Evolutionary conservation across 495 filamentous ascomycete genomes (phyloP).

Genomic region (Neurospora africana): DNA sequence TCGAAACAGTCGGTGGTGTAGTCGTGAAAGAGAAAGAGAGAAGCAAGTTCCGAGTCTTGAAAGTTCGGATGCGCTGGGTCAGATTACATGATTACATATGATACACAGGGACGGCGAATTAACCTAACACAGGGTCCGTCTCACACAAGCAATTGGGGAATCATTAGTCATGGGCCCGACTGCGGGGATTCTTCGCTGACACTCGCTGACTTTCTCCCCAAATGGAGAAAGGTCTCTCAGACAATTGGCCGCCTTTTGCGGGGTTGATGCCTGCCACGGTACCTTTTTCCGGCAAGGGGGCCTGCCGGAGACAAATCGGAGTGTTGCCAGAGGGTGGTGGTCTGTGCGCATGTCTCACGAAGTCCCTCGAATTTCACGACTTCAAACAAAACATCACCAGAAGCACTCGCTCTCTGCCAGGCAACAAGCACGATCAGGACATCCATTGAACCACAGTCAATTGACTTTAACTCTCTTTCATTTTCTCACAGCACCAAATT

Average conservation of each 20-base stretch:
- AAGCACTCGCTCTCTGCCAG: not conserved
- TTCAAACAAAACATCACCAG: not conserved
- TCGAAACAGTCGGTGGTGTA: not conserved
- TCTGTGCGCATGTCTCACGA: too few relatives aligned
- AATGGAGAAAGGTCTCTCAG: not conserved
- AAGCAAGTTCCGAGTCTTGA: not conserved
- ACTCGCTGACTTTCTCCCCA: not conserved
- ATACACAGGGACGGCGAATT: not conserved
- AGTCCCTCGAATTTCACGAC: too few relatives aligned
- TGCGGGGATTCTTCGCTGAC: not conserved
- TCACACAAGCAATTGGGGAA: not conserved
- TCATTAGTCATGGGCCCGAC: not conserved
- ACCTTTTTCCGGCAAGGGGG: not conserved
- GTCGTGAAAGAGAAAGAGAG: not conserved
- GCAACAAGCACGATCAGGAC: not conserved
- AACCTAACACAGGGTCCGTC: not conserved
- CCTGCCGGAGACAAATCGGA: not conserved
- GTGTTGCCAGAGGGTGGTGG: not conserved
- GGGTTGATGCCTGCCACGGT: not conserved
- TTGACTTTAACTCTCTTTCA: not conserved
- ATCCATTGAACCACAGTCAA: fast-evolving
- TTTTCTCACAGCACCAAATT: not conserved
- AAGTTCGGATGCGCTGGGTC: not conserved
- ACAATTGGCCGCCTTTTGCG: not conserved
- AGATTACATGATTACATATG: not conserved